Base-by-base conservation (phyloP, 2,329 filamentous ascomycete species). In the Myriosclerotinia scirpicola region DNA sequence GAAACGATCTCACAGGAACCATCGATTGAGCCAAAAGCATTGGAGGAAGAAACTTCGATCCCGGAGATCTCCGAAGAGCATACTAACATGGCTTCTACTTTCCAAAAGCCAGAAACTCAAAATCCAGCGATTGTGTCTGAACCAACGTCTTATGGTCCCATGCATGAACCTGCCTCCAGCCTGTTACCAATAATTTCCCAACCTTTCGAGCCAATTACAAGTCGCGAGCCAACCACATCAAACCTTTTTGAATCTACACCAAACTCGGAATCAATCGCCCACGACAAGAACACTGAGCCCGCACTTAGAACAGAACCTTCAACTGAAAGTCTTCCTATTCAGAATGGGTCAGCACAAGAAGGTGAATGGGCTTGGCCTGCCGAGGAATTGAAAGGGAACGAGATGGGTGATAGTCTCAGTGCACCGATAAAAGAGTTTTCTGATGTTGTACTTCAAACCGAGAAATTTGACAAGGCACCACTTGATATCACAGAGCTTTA, bases 241-340 rank as follows among this genome's bases (percentile, higher is more conserved):
- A 5, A 50, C 46, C 5, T 26, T 65, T 22, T 52, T 22, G 54
- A 65, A 14, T 20, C 53, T 58, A 26, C 54, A 58, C 11, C 7
- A 20, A 38, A n/a, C 40, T 17, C 54, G 15, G 54, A 59, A 34
- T 54, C 63, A 65, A 60, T 9, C n/a, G n/a, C 38, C 22, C 22
- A 17, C 15, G 63, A 60, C 42, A 17, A 34, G 42, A 20, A 5
- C 12, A 30, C 22, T 30, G 20, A 55, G 17, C 20, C 42, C 30
- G 15, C 22, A 5, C 22, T 34, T 34, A 15, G 5, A 12, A 20
- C 54, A 17, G 15, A 26, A 46, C n/a, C 26, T 36, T 14, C 20
- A 38, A 14, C 9, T 11, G 58, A 61, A 61, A 61, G 30, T 20
- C 44, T 50, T 2, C 5, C 34, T 12, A 22, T 46, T 26, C 20